A percentile compares a stretch with the other conserved stretches of the same genome.
These are phyloP conservation scores for Wallacemonas rigidus DNA, from an alignment of 208 protist species.

Conservation along the genomic window DNA sequence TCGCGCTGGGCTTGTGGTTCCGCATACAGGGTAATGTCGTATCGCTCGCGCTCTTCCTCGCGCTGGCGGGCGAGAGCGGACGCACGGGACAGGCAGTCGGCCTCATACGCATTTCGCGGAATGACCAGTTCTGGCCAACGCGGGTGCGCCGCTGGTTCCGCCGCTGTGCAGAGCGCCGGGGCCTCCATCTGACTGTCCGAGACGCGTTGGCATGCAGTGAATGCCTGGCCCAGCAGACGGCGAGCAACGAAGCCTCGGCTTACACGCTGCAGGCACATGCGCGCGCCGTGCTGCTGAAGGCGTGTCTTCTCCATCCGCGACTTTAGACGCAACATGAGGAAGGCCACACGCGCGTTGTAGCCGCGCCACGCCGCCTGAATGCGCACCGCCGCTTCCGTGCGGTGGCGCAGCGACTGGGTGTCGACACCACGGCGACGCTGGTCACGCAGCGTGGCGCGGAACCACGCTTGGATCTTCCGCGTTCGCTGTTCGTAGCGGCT, in stretches of 20 bases:
- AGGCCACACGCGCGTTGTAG: constrained; percentile 42
- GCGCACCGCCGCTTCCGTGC: constrained; percentile 34
- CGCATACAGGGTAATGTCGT: constrained; percentile 63
- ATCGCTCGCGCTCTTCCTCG: constrained; percentile 49
- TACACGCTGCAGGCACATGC: constrained; percentile 26
- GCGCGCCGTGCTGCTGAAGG: constrained; percentile 1
- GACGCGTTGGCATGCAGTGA: neutral
- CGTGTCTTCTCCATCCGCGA: constrained; percentile 30
- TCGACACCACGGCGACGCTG: constrained; percentile 54
- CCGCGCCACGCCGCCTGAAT: constrained; percentile 75
- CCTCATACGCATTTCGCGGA: constrained; percentile 25
- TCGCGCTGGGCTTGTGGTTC: constrained; percentile 46
- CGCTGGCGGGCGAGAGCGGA: constrained; percentile 26
- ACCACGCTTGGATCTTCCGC: constrained; percentile 52
- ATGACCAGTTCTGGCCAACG: constrained; percentile 12
- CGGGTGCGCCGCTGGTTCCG: neutral
- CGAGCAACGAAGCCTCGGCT: neutral
- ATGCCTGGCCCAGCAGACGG: neutral
- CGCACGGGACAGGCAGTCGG: constrained; percentile 27
- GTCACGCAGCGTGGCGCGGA: constrained; percentile 31
- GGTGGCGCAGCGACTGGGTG: constrained; percentile 25
- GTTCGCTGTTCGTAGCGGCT: constrained; percentile 32
- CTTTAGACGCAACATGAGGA: constrained; percentile 43
- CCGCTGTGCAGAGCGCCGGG: no score
- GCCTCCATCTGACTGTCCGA: no score